Evolutionary conservation across 2,329 filamentous ascomycete species (phyloP), one percentile per base, ranked within the genome.

Genomic region (Aspergillus persii): DNA sequence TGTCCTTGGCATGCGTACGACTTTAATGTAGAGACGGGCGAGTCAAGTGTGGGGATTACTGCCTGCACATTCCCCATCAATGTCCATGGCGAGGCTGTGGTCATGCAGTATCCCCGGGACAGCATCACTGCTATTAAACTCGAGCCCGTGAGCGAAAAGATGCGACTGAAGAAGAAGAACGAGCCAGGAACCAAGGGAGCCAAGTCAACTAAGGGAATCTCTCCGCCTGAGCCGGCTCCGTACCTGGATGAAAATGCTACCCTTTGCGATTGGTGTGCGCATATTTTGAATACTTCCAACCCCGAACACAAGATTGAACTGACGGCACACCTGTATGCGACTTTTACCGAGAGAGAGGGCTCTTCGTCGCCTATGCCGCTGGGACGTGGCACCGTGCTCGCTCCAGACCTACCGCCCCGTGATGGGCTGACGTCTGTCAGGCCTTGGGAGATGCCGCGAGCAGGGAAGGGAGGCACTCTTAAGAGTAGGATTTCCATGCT

Each of bases 1-100:
- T 81, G 79, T 60, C 79, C 79, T 12, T 81, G 79, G 79, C 79
- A 81, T 66, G 79, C 79, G 2, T 81, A 81, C 63, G 79, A 81
- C 63, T 81, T 81, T 61, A 80, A 80, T 57, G 77, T 80, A 58
- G 77, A 80, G 66, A 80, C 79, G 0, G 79, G 79, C 56, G 76
- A 80, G 67, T 81, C 79, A 6, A 81, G 78, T 60, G 77, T 79
- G 18, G 79, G 79, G 9, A 72, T 80, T 60, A 79, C 79, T 66
- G 73, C 79, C 3, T 81, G 79, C 67, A 81, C 78, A 1, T 81
- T 79, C 53, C 77, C 77, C 1, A 71, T 81, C 47, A 65, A 73
- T 53, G 67, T 79, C 4, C 61, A 67, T 6, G 72, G 71, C 27
- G 76, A 73, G 4, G 64, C 61, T 29, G 73, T 79, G 27, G 58